Percentiles rank a stretch among this genome's conserved stretches.
phyloP scores from a whole-genome alignment of 2,329 filamentous ascomycete genomes.

The Periconia sp. region DNA sequence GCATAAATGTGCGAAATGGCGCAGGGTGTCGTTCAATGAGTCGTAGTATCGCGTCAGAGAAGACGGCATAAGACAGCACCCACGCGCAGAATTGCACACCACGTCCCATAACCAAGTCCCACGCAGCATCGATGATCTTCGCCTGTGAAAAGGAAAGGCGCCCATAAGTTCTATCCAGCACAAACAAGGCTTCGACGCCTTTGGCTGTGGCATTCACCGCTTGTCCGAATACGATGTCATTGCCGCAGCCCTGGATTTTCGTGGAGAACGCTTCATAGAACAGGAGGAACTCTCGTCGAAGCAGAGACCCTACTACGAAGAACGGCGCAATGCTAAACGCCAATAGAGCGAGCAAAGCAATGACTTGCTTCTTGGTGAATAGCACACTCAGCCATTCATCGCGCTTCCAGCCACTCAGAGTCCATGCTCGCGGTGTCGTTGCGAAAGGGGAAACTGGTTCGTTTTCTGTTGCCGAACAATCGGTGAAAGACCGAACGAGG shows the following conservation, averaged over 20 bases:
- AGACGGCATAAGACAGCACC: constrained; percentile 33
- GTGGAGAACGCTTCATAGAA: constrained; percentile 3
- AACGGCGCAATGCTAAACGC: constrained; percentile 2
- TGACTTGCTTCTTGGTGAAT: background rate
- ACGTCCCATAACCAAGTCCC: constrained; percentile 38
- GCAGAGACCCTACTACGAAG: background rate
- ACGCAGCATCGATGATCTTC: constrained; percentile 40
- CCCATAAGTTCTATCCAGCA: constrained; percentile 28
- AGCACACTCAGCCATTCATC: background rate
- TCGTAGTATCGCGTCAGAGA: constrained; percentile 35
- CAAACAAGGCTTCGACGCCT: constrained; percentile 31
- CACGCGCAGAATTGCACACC: constrained; percentile 36
- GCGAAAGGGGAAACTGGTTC: background rate
- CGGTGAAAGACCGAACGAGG: background rate
- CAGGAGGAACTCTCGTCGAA: background rate
- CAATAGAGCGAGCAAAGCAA: background rate
- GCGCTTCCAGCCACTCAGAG: background rate
- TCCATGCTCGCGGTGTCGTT: background rate
- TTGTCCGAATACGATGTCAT: background rate
- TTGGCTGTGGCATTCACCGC: constrained; percentile 13
- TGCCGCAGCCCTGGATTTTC: constrained; percentile 2
- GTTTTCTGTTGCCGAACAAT: background rate
- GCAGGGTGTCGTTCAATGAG: constrained; percentile 38
- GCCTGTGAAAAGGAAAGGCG: constrained; percentile 31
- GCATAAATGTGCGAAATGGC: constrained; percentile 37